Percentiles rank a stretch among this genome's conserved stretches.
These are phyloP conservation scores for Phyllosticta citribraziliensis DNA, from an alignment of 2,329 filamentous ascomycete genomes.

Conservation along the genomic window DNA sequence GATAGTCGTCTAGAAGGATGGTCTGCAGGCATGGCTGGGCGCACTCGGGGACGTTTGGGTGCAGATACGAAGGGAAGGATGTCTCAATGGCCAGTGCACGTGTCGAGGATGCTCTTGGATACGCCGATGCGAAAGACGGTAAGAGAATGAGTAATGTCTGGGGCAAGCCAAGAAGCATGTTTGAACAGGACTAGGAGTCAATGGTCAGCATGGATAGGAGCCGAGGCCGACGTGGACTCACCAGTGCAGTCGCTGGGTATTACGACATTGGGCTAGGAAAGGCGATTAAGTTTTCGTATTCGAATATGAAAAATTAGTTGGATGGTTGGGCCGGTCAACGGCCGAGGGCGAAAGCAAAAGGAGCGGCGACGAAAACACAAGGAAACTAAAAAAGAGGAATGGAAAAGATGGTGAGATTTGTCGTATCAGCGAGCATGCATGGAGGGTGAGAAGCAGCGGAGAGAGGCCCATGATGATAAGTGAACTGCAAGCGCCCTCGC, in stretches of 20 bases:
- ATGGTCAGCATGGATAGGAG: neutral
- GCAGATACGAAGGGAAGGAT: conserved; percentile 33
- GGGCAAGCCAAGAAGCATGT: conserved; percentile 18
- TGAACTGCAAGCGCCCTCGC: conserved; percentile 8
- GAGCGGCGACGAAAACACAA: conserved; percentile 11
- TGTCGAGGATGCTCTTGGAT: neutral
- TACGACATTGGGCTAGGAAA: conserved; percentile 5
- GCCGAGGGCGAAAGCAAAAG: conserved; percentile 13
- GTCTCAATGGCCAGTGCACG: neutral
- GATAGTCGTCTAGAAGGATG: conserved; percentile 24
- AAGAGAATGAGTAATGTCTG: conserved; percentile 3
- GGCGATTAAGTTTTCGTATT: neutral
- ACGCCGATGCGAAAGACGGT: conserved; percentile 4
- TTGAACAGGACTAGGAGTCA: conserved; percentile 11
- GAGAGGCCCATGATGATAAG: conserved; percentile 6
- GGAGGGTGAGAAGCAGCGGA: neutral
- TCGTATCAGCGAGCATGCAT: conserved; percentile 21
- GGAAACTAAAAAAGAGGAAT: conserved; percentile 19
- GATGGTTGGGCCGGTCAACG: conserved; percentile 24
- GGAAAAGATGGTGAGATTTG: conserved; percentile 20
- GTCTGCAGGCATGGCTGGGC: conserved; percentile 39
- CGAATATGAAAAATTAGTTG: conserved; percentile 2
- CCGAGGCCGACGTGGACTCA: conserved; percentile 11
- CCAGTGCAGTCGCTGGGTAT: conserved; percentile 20
- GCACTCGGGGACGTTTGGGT: conserved; percentile 37